Conservation (phyloP, 495 filamentous ascomycete species). For the Aspergillus steynii region DNA sequence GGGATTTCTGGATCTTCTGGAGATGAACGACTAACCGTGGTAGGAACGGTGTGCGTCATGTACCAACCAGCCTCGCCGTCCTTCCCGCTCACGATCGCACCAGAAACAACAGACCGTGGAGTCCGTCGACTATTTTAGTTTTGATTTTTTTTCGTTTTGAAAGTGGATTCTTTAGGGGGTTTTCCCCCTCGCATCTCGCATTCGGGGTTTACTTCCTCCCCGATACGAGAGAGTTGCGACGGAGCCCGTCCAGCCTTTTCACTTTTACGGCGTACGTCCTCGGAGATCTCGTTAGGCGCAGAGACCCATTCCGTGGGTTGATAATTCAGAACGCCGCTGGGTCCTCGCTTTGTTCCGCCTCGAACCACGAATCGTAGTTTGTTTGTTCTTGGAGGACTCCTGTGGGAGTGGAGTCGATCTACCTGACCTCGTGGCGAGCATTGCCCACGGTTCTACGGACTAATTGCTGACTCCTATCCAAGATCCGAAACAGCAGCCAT, state of each 20-base stretch:
- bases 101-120: background rate
- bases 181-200: background rate
- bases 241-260: constrained; percentile 3
- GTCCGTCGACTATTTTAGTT: background rate
- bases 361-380: constrained; percentile 14
- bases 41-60: constrained; percentile 3
- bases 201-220: background rate
- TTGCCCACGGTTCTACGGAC: constrained; percentile 20
- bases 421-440: constrained; percentile 24
- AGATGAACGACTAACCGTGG: constrained; percentile 8
- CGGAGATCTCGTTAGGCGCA: constrained; percentile 1
- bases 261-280: background rate
- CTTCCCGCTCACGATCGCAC: background rate
- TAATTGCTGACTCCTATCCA: constrained; percentile 10
- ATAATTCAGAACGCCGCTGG: constrained; percentile 3
- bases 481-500: constrained; percentile 17
- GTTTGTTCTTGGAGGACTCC: background rate
- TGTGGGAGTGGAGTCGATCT: constrained; percentile 19
- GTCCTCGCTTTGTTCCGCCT: constrained; percentile 5
- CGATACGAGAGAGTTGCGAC: background rate
- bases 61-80: constrained; percentile 6
- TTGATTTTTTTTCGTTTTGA: constrained; percentile 5
- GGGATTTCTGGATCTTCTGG: background rate
- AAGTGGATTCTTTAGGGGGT: background rate
- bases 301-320: background rate